A percentile compares a stretch with the other conserved stretches of the same genome.
phyloP scores from a whole-genome alignment of 2,329 filamentous ascomycete genomes.

The Balansia obtecta region DNA sequence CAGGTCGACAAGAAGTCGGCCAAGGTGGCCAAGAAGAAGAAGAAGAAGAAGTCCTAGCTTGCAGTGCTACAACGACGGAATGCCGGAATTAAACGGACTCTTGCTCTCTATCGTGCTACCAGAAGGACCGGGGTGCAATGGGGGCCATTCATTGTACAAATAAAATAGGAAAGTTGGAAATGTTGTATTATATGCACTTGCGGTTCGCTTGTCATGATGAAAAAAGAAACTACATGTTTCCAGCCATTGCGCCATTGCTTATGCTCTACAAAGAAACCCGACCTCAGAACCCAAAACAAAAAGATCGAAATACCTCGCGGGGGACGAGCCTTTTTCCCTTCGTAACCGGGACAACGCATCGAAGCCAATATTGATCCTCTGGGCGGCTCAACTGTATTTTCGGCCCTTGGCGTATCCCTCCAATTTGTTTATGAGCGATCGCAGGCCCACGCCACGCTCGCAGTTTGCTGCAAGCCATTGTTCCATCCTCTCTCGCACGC shows the following conservation, averaged over 20 bases:
- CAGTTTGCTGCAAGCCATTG: slow-evolving; percentile 67
- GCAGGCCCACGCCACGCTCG: slow-evolving; percentile 67
- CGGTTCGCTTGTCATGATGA: background rate
- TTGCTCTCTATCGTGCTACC: background rate
- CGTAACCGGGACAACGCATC: too few relatives aligned
- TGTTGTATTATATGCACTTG: background rate
- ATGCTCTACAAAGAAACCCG: background rate
- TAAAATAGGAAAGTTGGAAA: background rate
- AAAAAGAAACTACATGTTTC: background rate
- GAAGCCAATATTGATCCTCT: background rate
- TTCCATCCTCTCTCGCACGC: slow-evolving; percentile 70
- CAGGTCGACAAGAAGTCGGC: slow-evolving; percentile 66
- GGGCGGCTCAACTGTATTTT: slow-evolving; percentile 11
- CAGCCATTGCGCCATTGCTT: background rate
- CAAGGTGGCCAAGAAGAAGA: slow-evolving; percentile 16
- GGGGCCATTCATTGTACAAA: too few relatives aligned
- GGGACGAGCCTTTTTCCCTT: too few relatives aligned
- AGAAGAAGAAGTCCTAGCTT: slow-evolving; percentile 2
- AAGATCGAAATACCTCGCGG: background rate
- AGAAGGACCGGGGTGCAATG: background rate
- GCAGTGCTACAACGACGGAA: background rate
- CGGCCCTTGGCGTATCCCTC: slow-evolving; percentile 34
- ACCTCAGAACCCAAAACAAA: background rate
- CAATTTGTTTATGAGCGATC: slow-evolving; percentile 53
- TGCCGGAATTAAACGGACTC: background rate